Conservation (phyloP, 1,284 basidiomycete genomes). For the Cryptococcus wingfieldii region DNA sequence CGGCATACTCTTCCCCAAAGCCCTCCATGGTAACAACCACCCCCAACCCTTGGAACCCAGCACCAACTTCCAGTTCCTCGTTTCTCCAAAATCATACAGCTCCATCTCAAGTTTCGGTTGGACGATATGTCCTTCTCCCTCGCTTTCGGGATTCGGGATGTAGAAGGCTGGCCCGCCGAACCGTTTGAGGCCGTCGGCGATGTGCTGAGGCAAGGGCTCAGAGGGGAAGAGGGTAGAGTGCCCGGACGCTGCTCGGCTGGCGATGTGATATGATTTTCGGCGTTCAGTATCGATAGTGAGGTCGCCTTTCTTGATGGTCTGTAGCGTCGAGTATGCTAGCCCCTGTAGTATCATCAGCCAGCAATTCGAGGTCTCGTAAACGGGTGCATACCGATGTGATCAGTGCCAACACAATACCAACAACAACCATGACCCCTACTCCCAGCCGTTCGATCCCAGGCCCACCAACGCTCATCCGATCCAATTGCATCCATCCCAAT, state of each 20-base stretch:
- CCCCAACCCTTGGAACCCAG: conserved; percentile 21
- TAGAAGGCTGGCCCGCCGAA: conserved; percentile 30
- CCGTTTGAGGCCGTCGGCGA: conserved; percentile 10
- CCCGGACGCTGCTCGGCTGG: conserved; percentile 2
- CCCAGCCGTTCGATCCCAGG: conserved; percentile 11
- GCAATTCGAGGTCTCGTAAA: not conserved
- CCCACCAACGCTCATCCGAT: conserved; percentile 14
- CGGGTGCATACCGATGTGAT: conserved; percentile 29
- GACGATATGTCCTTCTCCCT: conserved; percentile 19
- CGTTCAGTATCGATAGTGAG: conserved; percentile 38
- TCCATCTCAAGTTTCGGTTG: conserved; percentile 10
- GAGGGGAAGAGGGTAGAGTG: not conserved
- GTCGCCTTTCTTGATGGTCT: conserved; percentile 17
- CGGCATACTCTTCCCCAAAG: conserved; percentile 15
- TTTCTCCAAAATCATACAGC: conserved; percentile 31
- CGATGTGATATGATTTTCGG: conserved; percentile 12
- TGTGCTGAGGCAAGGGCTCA: conserved; percentile 10
- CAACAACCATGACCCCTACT: conserved; percentile 18
- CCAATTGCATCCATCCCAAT: conserved; percentile 36
- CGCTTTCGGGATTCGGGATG: conserved; percentile 15
- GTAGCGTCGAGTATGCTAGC: conserved; percentile 24
- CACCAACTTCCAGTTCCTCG: conserved; percentile 25
- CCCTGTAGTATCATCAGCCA: conserved; percentile 13
- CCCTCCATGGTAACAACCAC: conserved; percentile 35
- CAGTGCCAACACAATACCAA: conserved; percentile 26